Conservation (phyloP, 805 yeast genomes). For the Hanseniaspora valbyensis region DNA sequence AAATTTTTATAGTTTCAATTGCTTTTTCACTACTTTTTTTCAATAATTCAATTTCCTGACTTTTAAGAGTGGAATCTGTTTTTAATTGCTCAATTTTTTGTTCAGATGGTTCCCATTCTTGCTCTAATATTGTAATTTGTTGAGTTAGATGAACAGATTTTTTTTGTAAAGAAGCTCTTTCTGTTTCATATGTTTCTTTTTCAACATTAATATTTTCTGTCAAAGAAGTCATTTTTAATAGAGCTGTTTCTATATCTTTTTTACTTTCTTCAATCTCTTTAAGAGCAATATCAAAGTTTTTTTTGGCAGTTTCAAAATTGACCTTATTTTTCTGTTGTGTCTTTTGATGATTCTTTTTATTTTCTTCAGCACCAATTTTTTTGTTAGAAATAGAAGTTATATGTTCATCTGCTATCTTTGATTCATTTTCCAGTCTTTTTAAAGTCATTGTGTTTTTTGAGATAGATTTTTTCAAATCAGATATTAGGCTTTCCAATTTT, state of each 20-base stretch:
- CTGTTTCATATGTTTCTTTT: conserved; percentile 45
- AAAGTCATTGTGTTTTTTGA: conserved; percentile 23
- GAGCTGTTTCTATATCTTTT: conserved; percentile 34
- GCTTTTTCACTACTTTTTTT: conserved; percentile 33
- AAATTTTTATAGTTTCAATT: conserved; percentile 35
- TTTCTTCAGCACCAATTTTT: conserved; percentile 63
- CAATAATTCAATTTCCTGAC: conserved; percentile 53
- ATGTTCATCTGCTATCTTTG: conserved; percentile 21
- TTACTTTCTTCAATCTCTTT: conserved; percentile 31
- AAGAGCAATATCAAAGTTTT: conserved; percentile 35
- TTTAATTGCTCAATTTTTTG: conserved; percentile 52
- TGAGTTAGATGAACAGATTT: conserved; percentile 61
- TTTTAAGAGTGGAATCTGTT: conserved; percentile 52
- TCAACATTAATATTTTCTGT: conserved; percentile 42
- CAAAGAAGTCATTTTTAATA: conserved; percentile 35
- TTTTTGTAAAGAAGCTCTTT: conserved; percentile 55
- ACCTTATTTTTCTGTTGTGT: conserved; percentile 50
- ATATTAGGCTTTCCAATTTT: conserved; percentile 27
- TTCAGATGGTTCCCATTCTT: conserved; percentile 72
- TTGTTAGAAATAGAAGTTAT: conserved; percentile 23
- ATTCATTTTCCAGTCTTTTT: conserved; percentile 26
- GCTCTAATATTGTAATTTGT: conserved; percentile 53
- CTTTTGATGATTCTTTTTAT: conserved; percentile 49
- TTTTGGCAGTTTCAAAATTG: conserved; percentile 34
- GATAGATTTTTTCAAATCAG: conserved; percentile 30